A percentile compares a stretch with the other conserved stretches of the same genome.
Evolutionary conservation across 2,329 filamentous ascomycete species (phyloP).

Genomic region (Dactylellina cionopaga): DNA sequence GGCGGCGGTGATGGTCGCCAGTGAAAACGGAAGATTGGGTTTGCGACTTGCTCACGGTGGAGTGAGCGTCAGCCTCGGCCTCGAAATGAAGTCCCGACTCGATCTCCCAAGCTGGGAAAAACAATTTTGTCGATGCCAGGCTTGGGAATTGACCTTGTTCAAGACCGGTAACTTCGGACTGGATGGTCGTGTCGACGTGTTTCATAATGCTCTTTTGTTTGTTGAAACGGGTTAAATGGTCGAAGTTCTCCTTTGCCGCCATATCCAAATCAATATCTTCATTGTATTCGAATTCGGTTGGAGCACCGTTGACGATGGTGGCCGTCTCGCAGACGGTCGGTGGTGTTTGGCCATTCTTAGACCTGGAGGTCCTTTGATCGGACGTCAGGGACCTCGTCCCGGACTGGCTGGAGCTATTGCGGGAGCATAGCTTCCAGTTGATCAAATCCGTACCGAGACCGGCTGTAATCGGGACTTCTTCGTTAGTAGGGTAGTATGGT

Average conservation of each 20-base stretch:
- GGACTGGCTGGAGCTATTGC: slow-evolving; percentile 43
- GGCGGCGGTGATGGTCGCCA: slow-evolving; percentile 23
- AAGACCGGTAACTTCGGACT: slow-evolving; percentile 8
- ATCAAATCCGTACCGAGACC: slow-evolving; percentile 51
- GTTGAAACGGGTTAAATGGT: slow-evolving; percentile 51
- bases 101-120: slow-evolving; percentile 49
- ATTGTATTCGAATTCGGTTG: slow-evolving; percentile 33
- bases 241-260: slow-evolving; percentile 45
- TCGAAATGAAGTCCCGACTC: slow-evolving; percentile 40
- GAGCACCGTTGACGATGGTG: slow-evolving; percentile 42
- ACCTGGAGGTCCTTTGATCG: slow-evolving; percentile 30
- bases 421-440: slow-evolving; percentile 49
- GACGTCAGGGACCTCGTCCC: slow-evolving; percentile 43
- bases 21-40: slow-evolving; percentile 48
- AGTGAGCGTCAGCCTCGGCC: slow-evolving; percentile 35
- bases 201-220: slow-evolving; percentile 52
- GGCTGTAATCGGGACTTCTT: slow-evolving; percentile 51
- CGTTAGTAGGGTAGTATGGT: slow-evolving; percentile 49
- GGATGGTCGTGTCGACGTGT: slow-evolving; percentile 40
- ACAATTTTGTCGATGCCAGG: slow-evolving; percentile 36
- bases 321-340: slow-evolving; percentile 50
- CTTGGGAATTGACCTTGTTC: slow-evolving; percentile 41
- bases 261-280: slow-evolving; percentile 52
- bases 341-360: slow-evolving; percentile 46
- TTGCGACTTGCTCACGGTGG: slow-evolving; percentile 49